Evolutionary conservation across 1,284 basidiomycete genomes (phyloP).

Genomic region (Mycosarcoma maydis): DNA sequence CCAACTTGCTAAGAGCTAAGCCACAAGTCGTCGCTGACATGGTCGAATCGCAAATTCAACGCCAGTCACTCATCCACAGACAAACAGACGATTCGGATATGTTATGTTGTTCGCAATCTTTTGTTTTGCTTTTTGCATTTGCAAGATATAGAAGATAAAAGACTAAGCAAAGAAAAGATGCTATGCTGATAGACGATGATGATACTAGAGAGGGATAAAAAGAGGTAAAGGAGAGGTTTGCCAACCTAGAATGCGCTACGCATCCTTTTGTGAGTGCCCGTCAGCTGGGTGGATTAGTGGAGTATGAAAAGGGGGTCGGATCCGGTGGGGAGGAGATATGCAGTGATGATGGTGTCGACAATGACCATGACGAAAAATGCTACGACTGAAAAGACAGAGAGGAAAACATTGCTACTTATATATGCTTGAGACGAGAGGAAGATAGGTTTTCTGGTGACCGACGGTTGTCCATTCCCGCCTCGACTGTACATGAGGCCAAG

Average conservation of each 20-base stretch:
- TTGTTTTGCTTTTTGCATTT: constrained; percentile 43
- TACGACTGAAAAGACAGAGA: constrained; percentile 21
- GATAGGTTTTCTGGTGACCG: constrained; percentile 31
- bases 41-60: no score
- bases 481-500: no score
- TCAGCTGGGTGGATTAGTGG: no score
- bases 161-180: constrained; percentile 18
- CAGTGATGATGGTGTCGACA: constrained; percentile 20
- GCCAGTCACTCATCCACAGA: no score
- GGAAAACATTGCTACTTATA: constrained; percentile 23
- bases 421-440: constrained; percentile 7
- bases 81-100: neutral
- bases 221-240: constrained; percentile 9
- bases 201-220: neutral
- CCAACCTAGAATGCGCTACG: constrained; percentile 17
- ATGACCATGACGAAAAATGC: constrained; percentile 26
- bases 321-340: constrained; percentile 16
- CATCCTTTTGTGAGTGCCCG: no score
- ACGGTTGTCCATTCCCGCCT: constrained; percentile 46
- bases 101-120: constrained; percentile 33
- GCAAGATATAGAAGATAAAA: constrained; percentile 22
- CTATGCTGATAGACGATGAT: constrained; percentile 19
- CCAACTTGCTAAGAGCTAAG: no score
- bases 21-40: no score
- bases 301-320: no score